Evolutionary conservation across 2,329 filamentous ascomycete species (phyloP).

Genomic region (Aspergillus viridinutans): DNA sequence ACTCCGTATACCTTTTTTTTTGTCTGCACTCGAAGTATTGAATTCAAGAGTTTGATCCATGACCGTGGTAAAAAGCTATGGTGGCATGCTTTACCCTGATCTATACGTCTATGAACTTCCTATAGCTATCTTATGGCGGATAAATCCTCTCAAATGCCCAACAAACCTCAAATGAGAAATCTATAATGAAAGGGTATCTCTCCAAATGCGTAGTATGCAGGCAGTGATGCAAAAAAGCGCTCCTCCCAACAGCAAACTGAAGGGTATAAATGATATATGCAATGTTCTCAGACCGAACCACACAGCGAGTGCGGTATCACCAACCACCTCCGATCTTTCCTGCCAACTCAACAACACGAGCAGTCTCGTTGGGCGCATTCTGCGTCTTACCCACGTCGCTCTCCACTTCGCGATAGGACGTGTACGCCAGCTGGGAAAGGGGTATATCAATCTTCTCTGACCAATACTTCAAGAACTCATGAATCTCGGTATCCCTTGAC

Average conservation of each 20-base stretch:
- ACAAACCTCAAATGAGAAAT: neutral
- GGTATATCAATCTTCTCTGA: constrained; percentile 64
- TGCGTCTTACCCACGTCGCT: constrained; percentile 85
- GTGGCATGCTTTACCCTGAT: neutral
- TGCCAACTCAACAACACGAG: constrained; percentile 81
- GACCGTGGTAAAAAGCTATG: neutral
- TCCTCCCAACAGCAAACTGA: neutral
- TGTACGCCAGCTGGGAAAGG: constrained; percentile 70
- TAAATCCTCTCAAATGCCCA: neutral
- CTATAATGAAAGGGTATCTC: neutral
- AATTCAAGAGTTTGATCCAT: neutral
- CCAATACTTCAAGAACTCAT: constrained; percentile 72
- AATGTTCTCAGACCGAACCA: neutral
- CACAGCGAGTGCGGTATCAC: constrained; percentile 48
- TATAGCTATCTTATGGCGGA: neutral
- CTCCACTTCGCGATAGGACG: constrained; percentile 85
- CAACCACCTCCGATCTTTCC: constrained; percentile 91
- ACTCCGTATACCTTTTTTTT: too few relatives aligned
- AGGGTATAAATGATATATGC: constrained; percentile 1
- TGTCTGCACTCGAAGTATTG: neutral
- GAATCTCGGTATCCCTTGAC: constrained; percentile 43
- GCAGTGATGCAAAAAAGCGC: neutral
- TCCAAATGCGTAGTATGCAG: neutral
- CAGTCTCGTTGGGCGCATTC: constrained; percentile 58
- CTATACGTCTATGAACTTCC: neutral